phyloP scores from a whole-genome alignment of 768 basidiomycete species.

The Leucosporidium scottii region DNA sequence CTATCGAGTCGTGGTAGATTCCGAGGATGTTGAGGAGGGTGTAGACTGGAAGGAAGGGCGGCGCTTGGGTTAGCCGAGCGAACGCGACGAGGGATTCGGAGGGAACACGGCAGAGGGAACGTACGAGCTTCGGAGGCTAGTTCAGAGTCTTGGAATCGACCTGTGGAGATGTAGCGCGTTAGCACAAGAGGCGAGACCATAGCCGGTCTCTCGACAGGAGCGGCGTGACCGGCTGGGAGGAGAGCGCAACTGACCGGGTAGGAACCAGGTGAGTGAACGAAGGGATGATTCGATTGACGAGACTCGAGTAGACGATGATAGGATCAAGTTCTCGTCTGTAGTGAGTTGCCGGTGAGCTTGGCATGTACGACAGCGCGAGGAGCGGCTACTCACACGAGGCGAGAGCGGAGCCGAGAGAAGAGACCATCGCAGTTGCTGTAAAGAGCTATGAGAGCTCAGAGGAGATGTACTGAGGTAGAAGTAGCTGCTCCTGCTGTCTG shows the following conservation, averaged over 20 bases:
- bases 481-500: no score
- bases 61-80: background rate
- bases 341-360: background rate
- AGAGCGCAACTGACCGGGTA: slow-evolving; percentile 49
- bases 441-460: no score
- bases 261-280: slow-evolving; percentile 85
- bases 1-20: slow-evolving; percentile 92
- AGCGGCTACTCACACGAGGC: background rate
- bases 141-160: slow-evolving; percentile 95
- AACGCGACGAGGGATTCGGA: background rate
- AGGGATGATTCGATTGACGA: slow-evolving; percentile 80
- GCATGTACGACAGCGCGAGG: no score
- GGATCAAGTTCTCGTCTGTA: slow-evolving; percentile 48
- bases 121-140: slow-evolving; percentile 86
- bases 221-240: no score
- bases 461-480: no score
- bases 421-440: no score
- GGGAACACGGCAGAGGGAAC: slow-evolving; percentile 44
- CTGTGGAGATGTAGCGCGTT: slow-evolving; percentile 37
- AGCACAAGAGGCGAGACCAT: background rate
- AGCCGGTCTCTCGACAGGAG: no score
- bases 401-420: background rate
- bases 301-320: slow-evolving; percentile 77
- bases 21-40: slow-evolving; percentile 78
- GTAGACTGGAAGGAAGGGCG: slow-evolving; percentile 55